Evolutionary conservation across 1,284 basidiomycete genomes (phyloP), one percentile per base, ranked within the genome.

Genomic region (Naganishia liquefaciens): DNA sequence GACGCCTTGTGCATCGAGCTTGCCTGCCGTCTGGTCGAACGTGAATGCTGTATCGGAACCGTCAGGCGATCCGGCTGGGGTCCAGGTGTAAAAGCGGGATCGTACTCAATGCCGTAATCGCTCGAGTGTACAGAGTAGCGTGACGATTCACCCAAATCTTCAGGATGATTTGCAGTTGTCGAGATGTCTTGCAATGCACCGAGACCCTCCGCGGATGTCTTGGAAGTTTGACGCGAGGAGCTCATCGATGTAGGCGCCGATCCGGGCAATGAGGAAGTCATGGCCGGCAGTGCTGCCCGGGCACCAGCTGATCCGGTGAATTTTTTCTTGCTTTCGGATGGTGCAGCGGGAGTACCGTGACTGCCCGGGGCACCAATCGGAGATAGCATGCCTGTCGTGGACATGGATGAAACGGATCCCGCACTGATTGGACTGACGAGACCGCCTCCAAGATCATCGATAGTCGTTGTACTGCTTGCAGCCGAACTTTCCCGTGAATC

Each of bases 31-130:
- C 47, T 37, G n/a, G 55, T 60, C n/a, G 55, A 30, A 15, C 55
- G 55, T 25, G 55, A 49, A 40, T 49, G 55, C 33, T 60, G 55
- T 7, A 60, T 60, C 30, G 55, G 55, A 5, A 60, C 55, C 21
- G 55, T 60, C 0, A 60, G 55, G 23, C 49, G 46, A 27, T 37
- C 25, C 0, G 46, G 46, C 3, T 43, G 28, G 19, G 33, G 33
- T 37, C 33, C 33, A 37, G 33, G 33, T 10, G 33, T 7, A 7
- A 13, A 7, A 37, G 33, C 33, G 33, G 13, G 9, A 9, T 7
- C 33, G 33, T 37, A 13, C 2, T 37, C 33, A 37, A 10, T 37
- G 9, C 33, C 33, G 33, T 10, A 37, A 37, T 37, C 33, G 33
- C 33, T 37, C 10, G 33, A 37, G 33, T 37, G 13, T 2, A 37